phyloP scores from a whole-genome alignment of 176 grass and related monocot species.

The Oryza glumipatula region DNA sequence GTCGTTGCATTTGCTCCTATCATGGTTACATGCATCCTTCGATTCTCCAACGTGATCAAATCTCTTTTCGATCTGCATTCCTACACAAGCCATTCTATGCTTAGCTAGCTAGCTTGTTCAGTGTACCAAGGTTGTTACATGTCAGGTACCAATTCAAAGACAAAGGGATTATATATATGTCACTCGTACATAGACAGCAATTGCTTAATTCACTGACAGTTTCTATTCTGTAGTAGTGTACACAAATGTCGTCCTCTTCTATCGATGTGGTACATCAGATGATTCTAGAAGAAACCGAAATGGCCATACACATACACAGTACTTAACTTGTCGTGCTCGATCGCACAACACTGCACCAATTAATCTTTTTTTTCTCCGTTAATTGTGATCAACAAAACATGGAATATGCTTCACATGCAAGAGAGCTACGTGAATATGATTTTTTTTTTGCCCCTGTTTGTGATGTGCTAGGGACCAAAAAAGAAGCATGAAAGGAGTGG shows the following conservation, averaged over 20 bases:
- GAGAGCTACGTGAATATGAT: background rate
- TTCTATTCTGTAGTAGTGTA: background rate
- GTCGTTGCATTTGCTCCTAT: background rate
- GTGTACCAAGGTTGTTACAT: background rate
- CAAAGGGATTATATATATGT: too few species aligned
- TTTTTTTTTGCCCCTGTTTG: background rate
- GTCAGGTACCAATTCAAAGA: too few species aligned
- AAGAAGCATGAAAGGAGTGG: conserved; percentile 18
- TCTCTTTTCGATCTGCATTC: background rate
- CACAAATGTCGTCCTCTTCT: background rate
- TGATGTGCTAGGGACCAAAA: conserved; percentile 5
- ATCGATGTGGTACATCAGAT: background rate
- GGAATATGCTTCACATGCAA: conserved; percentile 31
- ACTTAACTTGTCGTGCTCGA: background rate
- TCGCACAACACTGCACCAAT: background rate
- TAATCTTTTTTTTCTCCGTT: background rate
- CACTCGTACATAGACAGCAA: background rate
- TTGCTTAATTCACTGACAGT: background rate
- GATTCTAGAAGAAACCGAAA: background rate
- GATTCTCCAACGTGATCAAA: conserved; percentile 12
- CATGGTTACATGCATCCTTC: background rate
- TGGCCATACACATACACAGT: background rate
- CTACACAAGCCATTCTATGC: background rate
- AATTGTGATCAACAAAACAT: background rate
- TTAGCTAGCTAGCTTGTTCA: background rate